These are phyloP conservation scores for Tephrocybe sp. DNA, from an alignment of 768 basidiomycete genomes.

Conservation along the genomic window DNA sequence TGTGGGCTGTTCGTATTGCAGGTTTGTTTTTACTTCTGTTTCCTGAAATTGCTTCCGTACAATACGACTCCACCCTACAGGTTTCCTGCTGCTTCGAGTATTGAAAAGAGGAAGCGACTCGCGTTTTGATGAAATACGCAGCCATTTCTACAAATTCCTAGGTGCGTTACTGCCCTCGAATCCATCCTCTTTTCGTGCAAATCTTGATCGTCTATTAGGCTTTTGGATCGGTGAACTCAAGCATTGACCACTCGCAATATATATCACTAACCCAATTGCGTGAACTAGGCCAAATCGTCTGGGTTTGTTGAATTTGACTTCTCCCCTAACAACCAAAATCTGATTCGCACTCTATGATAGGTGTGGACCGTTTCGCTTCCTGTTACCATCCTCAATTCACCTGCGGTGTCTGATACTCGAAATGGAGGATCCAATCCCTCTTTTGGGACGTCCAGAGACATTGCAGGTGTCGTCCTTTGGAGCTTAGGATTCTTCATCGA, in stretches of 20 bases:
- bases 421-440: conserved; percentile 46
- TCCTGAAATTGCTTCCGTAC: background rate
- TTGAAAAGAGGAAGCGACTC: conserved; percentile 63
- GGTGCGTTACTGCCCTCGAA: conserved; percentile 28
- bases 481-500: conserved; percentile 57
- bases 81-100: conserved; percentile 69
- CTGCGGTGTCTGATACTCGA: conserved; percentile 49
- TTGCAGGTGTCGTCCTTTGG: conserved; percentile 63
- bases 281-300: conserved; percentile 51
- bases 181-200: background rate
- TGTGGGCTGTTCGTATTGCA: conserved; percentile 62
- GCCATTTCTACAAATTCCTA: conserved; percentile 63
- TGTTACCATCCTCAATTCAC: conserved; percentile 64
- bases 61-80: conserved; percentile 20
- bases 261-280: too few relatives aligned
- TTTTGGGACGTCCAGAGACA: conserved; percentile 63
- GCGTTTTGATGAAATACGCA: conserved; percentile 66
- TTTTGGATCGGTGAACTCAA: conserved; percentile 8
- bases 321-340: background rate
- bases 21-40: conserved; percentile 27
- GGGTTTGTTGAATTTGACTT: conserved; percentile 35
- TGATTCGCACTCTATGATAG: conserved; percentile 21
- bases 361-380: conserved; percentile 66
- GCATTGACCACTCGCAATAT: background rate
- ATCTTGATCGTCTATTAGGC: background rate